Conservation (phyloP, 768 basidiomycete species). For the Trametes maxima region DNA sequence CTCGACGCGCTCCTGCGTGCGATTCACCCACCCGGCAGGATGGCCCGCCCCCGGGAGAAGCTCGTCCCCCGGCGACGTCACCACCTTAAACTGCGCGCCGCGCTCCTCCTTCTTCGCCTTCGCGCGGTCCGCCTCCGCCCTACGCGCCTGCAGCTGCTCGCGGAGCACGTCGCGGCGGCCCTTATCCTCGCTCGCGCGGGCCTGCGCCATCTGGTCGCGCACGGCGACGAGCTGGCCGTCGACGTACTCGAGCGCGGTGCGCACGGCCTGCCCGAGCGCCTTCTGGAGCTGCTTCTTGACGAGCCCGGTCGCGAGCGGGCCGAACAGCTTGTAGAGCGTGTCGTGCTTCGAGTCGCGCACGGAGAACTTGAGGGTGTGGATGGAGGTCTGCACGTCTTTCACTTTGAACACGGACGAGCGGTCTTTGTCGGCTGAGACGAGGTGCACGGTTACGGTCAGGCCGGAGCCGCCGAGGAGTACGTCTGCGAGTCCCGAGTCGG, state of each 20-base stretch:
- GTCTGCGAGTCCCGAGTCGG: constrained; percentile 84
- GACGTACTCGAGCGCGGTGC: constrained; percentile 81
- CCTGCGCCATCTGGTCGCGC: constrained; percentile 72
- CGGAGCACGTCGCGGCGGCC: constrained; percentile 30
- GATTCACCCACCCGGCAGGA: constrained; percentile 75
- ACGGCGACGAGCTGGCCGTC: constrained; percentile 91
- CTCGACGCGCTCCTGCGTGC: constrained; percentile 46
- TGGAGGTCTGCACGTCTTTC: constrained; percentile 70
- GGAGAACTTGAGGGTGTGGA: constrained; percentile 85
- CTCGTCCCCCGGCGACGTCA: constrained; percentile 65
- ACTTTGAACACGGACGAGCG: constrained; percentile 73
- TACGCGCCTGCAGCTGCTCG: constrained; percentile 58
- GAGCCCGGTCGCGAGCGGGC: constrained; percentile 74
- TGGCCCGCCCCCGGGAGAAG: constrained; percentile 65
- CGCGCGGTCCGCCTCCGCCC: constrained; percentile 44
- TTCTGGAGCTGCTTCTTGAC: constrained; percentile 77
- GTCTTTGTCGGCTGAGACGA: constrained; percentile 62
- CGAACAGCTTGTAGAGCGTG: constrained; percentile 81
- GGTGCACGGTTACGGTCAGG: constrained; percentile 64
- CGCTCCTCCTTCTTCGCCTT: constrained; percentile 46
- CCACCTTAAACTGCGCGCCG: constrained; percentile 78
- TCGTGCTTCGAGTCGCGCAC: constrained; percentile 93
- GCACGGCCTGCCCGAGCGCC: constrained; percentile 65
- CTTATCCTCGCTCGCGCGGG: constrained; percentile 45
- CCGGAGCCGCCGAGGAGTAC: constrained; percentile 84